Base-by-base conservation (phyloP, 1,284 basidiomycete genomes). In the Psilocybe mexicana region DNA sequence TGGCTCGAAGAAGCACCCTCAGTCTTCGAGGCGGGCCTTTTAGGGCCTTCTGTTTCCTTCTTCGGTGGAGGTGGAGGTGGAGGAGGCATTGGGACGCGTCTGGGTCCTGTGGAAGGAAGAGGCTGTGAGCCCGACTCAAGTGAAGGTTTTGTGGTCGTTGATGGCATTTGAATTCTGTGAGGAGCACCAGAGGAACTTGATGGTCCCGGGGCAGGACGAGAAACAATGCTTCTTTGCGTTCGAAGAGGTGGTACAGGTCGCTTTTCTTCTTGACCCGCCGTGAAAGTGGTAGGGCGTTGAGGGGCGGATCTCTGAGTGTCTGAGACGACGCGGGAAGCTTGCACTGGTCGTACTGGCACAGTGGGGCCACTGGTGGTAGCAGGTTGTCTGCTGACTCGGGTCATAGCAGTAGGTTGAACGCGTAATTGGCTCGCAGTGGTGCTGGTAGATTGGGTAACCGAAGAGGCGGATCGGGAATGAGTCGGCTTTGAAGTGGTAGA, bases 51-150 rank as follows among this genome's bases (percentile, higher is more conserved):
- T 35, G 56, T 57, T 30, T 58, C 61, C 46, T 59, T 62, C 14
- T 47, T 57, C 24, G 62, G 57, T 12, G 65, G 58, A 26, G 63
- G 59, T 3, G 60, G 57, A 6, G 61, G 59, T n/a, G 65, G 53
- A 18, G 59, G 58, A 35, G 67, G 67, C 56, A 70, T 65, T n/a
- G 69, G 70, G 10, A 72, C 64, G n/a, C 70, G 65, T 25, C 69
- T 64, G 14, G 72, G 70, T 33, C 70, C 72, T 38, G 65, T 61
- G 12, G 64, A 61, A 43, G 57, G 52, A n/a, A 56, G 42, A 2
- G 52, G 43, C 25, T 64, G 61, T 14, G 64, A 49, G n/a, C 53
- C 58, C 8, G 59, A 30, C 3, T 58, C 30, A 36, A 57, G 25
- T 8, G 60, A 56, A n/a, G 57, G 14, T 3, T 59, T 58, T 23